These are phyloP conservation scores for Sparassis latifolia DNA, from an alignment of 1,284 basidiomycete species.

Conservation along the genomic window DNA sequence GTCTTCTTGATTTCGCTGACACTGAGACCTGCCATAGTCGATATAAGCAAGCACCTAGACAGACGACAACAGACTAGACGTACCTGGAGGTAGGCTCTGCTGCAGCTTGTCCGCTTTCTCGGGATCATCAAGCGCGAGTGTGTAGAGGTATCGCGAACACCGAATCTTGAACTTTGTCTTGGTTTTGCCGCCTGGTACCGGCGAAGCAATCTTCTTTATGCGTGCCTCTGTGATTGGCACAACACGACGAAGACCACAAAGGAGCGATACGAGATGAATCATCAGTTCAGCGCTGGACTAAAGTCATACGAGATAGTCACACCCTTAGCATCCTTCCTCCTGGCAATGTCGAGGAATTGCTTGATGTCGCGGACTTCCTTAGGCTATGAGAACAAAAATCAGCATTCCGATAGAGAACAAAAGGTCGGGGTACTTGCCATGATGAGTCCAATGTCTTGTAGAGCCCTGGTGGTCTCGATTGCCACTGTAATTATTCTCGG, in stretches of 20 bases:
- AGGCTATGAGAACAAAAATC: conserved; percentile 51
- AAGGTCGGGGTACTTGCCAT: neutral
- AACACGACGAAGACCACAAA: conserved; percentile 13
- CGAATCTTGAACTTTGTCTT: conserved; percentile 99
- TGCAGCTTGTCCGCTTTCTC: conserved; percentile 99
- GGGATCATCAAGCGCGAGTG: conserved; percentile 89
- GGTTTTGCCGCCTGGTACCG: conserved; percentile 64
- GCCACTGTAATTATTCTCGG: neutral
- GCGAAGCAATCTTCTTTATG: conserved; percentile 88
- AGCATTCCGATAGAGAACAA: neutral
- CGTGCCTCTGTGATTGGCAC: conserved; percentile 69
- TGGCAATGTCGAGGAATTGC: conserved; percentile 95
- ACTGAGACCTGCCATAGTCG: conserved; percentile 41
- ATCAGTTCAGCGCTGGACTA: neutral
- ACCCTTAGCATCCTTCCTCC: conserved; percentile 84
- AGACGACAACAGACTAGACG: conserved; percentile 25
- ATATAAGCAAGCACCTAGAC: conserved; percentile 1
- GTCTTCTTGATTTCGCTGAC: conserved; percentile 61
- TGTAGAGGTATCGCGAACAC: conserved; percentile 97
- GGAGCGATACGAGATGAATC: conserved; percentile 4
- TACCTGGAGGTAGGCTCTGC: conserved; percentile 93
- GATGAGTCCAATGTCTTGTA: conserved; percentile 12
- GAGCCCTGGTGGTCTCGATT: neutral
- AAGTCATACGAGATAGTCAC: conserved; percentile 23
- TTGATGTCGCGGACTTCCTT: conserved; percentile 99